Conservation (phyloP, 345 rosid species). For the Turritis glabra region DNA sequence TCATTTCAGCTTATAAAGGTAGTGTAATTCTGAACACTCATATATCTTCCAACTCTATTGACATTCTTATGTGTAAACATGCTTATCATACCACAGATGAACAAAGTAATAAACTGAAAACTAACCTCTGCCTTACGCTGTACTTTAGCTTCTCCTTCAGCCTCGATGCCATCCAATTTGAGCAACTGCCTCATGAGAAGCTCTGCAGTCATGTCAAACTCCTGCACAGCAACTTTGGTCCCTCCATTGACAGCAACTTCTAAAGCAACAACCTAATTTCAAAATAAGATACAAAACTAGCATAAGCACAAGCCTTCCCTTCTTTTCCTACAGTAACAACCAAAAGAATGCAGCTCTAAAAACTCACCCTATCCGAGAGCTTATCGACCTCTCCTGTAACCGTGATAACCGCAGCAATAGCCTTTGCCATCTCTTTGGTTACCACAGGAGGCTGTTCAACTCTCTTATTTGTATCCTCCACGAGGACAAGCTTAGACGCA, state of each 20-base stretch:
- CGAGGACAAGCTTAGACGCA: constrained; percentile 60
- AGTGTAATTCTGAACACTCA: background rate
- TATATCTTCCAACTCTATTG: background rate
- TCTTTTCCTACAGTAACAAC: background rate
- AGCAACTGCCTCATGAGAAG: constrained; percentile 86
- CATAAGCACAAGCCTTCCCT: background rate
- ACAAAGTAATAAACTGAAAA: background rate
- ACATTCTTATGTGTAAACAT: background rate
- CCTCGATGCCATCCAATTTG: constrained; percentile 75
- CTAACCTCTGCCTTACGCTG: constrained; percentile 90
- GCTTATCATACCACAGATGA: background rate
- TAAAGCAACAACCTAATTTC: constrained; percentile 61
- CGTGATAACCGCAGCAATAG: constrained; percentile 53
- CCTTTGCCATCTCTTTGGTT: constrained; percentile 48
- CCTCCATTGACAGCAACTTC: constrained; percentile 69
- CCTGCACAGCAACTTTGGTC: constrained; percentile 56
- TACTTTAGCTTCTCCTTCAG: constrained; percentile 80
- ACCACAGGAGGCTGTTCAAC: constrained; percentile 41
- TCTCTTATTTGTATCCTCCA: constrained; percentile 44
- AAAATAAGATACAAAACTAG: background rate
- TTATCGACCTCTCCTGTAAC: constrained; percentile 65
- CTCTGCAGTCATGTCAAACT: constrained; percentile 69
- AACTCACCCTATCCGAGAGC: constrained; percentile 73
- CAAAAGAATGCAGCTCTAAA: background rate
- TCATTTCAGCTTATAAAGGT: too few species aligned